Conservation (phyloP, 2,329 filamentous ascomycete genomes). For the Gliomastix tumulicola region DNA sequence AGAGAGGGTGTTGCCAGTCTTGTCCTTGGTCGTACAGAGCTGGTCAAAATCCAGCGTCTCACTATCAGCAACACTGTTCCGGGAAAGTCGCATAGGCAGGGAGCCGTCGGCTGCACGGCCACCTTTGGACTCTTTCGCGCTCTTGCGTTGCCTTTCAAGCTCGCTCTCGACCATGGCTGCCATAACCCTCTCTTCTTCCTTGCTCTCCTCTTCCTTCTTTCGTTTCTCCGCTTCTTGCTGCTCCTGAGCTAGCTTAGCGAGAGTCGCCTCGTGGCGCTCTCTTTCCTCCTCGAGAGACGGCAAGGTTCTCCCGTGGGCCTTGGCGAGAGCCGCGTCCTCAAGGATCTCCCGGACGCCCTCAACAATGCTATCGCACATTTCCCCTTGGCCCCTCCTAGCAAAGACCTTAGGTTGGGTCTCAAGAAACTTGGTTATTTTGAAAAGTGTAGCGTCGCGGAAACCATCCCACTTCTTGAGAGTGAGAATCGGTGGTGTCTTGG, state of each 20-base stretch:
- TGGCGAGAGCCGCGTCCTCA: slow-evolving; percentile 76
- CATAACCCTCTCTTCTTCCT: slow-evolving; percentile 64
- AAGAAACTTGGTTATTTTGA: slow-evolving; percentile 60
- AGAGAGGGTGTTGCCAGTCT: slow-evolving; percentile 52
- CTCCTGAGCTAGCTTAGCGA: slow-evolving; percentile 53
- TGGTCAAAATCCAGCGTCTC: slow-evolving; percentile 58
- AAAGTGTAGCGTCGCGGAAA: slow-evolving; percentile 63
- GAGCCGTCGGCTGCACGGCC: slow-evolving; percentile 43
- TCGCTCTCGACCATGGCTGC: slow-evolving; percentile 68
- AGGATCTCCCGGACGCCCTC: slow-evolving; percentile 67
- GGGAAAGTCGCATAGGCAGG: slow-evolving; percentile 13
- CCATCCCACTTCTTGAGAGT: slow-evolving; percentile 57
- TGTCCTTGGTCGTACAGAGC: slow-evolving; percentile 55
- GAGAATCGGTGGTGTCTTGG: slow-evolving; percentile 71
- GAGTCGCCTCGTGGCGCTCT: slow-evolving; percentile 69
- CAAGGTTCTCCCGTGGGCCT: slow-evolving; percentile 66
- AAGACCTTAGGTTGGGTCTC: slow-evolving; percentile 51
- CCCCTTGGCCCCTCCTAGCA: slow-evolving; percentile 42
- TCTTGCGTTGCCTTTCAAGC: slow-evolving; percentile 58
- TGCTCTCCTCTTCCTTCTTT: slow-evolving; percentile 47
- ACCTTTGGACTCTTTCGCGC: slow-evolving; percentile 56
- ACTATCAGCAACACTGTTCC: slow-evolving; percentile 15
- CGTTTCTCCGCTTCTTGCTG: slow-evolving; percentile 45
- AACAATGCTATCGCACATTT: slow-evolving; percentile 60
- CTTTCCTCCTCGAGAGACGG: slow-evolving; percentile 87